phyloP scores from a whole-genome alignment of 1,284 basidiomycete species.

The Puccinia polysora region DNA sequence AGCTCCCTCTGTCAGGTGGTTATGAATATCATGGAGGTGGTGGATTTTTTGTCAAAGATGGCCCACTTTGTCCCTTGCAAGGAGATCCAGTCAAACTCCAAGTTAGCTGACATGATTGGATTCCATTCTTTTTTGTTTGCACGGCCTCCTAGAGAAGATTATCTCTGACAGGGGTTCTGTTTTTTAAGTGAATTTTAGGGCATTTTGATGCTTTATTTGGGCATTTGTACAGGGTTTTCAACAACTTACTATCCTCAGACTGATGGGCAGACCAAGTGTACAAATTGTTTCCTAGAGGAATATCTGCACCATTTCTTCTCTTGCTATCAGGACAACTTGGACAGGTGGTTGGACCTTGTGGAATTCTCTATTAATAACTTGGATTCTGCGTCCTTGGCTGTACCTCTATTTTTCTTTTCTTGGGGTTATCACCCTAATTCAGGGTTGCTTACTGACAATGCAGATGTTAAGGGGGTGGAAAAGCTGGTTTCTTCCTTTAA shows the following conservation, averaged over 20 bases:
- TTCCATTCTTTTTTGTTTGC: neutral
- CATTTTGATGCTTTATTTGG: neutral
- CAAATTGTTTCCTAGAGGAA: slow-evolving; percentile 19
- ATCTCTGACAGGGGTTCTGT: slow-evolving; percentile 1
- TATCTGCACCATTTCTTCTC: slow-evolving; percentile 45
- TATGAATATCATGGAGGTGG: slow-evolving; percentile 19
- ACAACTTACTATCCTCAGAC: slow-evolving; percentile 20
- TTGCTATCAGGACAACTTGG: slow-evolving; percentile 48
- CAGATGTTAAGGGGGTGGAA: slow-evolving; percentile 22
- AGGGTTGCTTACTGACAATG: neutral
- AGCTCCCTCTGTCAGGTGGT: slow-evolving; percentile 5
- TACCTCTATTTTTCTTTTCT: slow-evolving; percentile 56
- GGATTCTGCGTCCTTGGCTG: slow-evolving; percentile 49
- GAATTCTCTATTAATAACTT: slow-evolving; percentile 54
- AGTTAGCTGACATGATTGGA: neutral
- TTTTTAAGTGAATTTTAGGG: slow-evolving; percentile 7
- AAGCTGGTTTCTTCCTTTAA: neutral
- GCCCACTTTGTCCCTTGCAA: slow-evolving; percentile 17
- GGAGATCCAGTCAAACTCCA: neutral
- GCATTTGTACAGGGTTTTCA: neutral
- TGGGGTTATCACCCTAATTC: slow-evolving; percentile 54
- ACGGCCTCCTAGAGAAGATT: slow-evolving; percentile 17
- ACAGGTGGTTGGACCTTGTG: slow-evolving; percentile 46
- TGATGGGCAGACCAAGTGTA: slow-evolving; percentile 11
- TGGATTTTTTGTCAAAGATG: slow-evolving; percentile 7